Conservation (phyloP, 805 yeast species). For the Candida methanosorbosa region DNA sequence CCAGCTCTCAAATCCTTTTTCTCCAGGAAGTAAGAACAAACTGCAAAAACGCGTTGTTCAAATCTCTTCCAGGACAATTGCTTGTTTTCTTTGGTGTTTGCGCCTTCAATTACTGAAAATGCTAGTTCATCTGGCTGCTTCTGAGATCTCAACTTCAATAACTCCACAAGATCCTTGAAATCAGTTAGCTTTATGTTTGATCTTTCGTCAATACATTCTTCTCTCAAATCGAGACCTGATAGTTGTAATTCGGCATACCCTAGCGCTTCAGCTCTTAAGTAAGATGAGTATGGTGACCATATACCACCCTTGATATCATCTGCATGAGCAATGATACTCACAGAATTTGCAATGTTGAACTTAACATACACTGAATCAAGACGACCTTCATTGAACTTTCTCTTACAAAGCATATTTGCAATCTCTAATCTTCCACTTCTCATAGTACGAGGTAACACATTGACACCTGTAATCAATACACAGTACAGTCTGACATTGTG, state of each 20-base stretch:
- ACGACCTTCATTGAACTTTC: conserved; percentile 70
- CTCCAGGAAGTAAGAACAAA: conserved; percentile 59
- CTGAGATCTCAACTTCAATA: conserved; percentile 70
- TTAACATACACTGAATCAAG: conserved; percentile 74
- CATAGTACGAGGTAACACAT: conserved; percentile 74
- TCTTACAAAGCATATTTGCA: conserved; percentile 81
- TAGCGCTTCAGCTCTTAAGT: conserved; percentile 51
- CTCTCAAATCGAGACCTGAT: conserved; percentile 75
- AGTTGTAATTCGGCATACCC: conserved; percentile 63
- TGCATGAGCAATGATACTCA: conserved; percentile 63
- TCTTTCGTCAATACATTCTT: conserved; percentile 67
- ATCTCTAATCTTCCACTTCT: conserved; percentile 85
- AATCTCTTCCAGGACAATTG: conserved; percentile 74
- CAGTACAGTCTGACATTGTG: conserved; percentile 79
- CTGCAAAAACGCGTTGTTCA: conserved; percentile 68
- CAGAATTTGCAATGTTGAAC: conserved; percentile 57
- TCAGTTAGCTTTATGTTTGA: conserved; percentile 68
- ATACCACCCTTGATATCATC: conserved; percentile 74
- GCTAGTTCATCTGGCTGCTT: conserved; percentile 78
- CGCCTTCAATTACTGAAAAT: conserved; percentile 34
- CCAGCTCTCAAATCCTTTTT: conserved; percentile 61
- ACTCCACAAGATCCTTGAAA: conserved; percentile 61
- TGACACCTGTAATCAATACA: conserved; percentile 70
- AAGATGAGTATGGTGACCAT: conserved; percentile 73
- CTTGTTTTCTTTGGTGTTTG: conserved; percentile 38